phyloP scores from a whole-genome alignment of 1,284 basidiomycete genomes.

The Golubevia pallescens region DNA sequence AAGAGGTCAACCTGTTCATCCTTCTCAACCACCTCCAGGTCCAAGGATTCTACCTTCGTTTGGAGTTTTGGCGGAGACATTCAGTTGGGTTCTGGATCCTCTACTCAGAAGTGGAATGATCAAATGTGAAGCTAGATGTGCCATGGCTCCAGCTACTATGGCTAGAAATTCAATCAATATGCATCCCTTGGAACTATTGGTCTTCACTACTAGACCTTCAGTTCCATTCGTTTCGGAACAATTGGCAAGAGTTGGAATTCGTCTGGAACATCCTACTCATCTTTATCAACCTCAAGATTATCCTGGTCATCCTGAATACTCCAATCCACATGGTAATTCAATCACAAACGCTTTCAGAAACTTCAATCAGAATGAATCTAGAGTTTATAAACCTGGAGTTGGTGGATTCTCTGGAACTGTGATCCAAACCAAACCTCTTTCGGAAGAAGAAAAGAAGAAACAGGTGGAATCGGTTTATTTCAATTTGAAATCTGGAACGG shows the following conservation, averaged over 20 bases:
- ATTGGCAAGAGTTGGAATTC: constrained; percentile 19
- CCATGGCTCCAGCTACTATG: constrained; percentile 14
- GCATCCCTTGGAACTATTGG: constrained; percentile 42
- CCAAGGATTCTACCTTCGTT: constrained; percentile 17
- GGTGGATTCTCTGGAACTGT: constrained; percentile 22
- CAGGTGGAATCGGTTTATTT: constrained; percentile 55
- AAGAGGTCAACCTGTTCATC: constrained; percentile 15
- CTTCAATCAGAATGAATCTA: not conserved
- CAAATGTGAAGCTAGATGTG: constrained; percentile 35
- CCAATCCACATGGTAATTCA: constrained; percentile 18
- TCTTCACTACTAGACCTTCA: constrained; percentile 29
- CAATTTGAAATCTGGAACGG: constrained; percentile 42
- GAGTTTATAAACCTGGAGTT: not conserved
- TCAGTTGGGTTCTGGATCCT: constrained; percentile 22
- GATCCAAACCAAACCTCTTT: constrained; percentile 34
- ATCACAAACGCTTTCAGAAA: not conserved
- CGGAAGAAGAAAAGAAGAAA: constrained; percentile 47
- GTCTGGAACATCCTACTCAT: constrained; percentile 27
- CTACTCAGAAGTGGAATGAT: constrained; percentile 25
- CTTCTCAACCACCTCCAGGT: not conserved
- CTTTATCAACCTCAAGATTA: constrained; percentile 34
- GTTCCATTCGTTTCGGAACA: constrained; percentile 22
- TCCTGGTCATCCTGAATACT: constrained; percentile 26
- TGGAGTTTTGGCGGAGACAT: constrained; percentile 38
- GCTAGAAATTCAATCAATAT: constrained; percentile 3